Evolutionary conservation across 2,329 filamentous ascomycete species (phyloP), one percentile per base, ranked within the genome.

Genomic region (Eutypella sp.): DNA sequence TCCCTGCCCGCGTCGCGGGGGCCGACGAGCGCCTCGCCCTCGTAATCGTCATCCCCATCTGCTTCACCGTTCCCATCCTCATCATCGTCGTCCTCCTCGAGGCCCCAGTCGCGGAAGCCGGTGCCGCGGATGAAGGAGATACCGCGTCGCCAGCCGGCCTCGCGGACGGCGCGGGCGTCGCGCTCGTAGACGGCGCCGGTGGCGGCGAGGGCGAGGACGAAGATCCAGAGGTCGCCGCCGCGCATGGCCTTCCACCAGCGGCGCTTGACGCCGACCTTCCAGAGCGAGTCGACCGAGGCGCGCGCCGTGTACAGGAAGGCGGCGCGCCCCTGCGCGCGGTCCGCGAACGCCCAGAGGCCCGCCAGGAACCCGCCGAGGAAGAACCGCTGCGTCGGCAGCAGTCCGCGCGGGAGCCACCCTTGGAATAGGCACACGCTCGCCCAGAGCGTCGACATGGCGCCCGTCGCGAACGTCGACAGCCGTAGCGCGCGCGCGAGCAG

Each of bases 231-330:
- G 66, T 97, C 92, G 0, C 90, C 90, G 31, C 88, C 87, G 57
- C 78, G 81, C 63, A 93, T 76, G 10, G 88, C 88, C 53, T 78
- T 82, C 89, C 92, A 96, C 82, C 89, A 89, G 1, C 89, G 79
- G 27, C 85, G 75, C 81, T 97, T 97, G 45, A 87, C 81, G n/a
- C 91, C 90, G 0, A 95, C 89, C 72, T 95, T 95, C 89, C 90
- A 97, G 39, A 90, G 67, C 31, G 82, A 88, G 63, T 95, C 87
- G 24, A 96, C 73, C 48, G 85, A 89, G n/a, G 84, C 71, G 2
- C 91, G 78, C 24, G 87, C 81, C 52, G 81, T 84, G 66, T 93
- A 93, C 49, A 96, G 58, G 66, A 95, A 95, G 45, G 88, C 78
- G 1, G 76, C 74, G 15, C 87, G 71, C 36, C 84, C 79, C 49